Conservation (phyloP, 2,329 filamentous ascomycete species). For the Aspergillus costaricaensis region DNA sequence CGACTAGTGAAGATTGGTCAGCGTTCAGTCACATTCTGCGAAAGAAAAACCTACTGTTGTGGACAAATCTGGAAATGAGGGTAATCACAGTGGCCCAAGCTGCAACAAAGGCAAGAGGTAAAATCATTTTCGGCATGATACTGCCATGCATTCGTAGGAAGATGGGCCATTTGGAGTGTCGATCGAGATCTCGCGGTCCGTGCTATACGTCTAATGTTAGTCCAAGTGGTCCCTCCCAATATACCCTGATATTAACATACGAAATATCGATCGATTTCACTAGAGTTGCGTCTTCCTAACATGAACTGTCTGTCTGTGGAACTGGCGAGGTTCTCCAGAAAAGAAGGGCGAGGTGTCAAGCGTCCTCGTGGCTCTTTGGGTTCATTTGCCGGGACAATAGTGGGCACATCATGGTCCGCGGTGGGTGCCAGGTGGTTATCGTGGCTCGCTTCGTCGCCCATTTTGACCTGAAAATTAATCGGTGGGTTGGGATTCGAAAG, state of each 20-base stretch:
- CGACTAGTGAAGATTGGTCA: constrained; percentile 39
- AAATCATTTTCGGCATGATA: constrained; percentile 71
- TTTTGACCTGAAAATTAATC: neutral
- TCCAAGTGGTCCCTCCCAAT: neutral
- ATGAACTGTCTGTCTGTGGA: constrained; percentile 36
- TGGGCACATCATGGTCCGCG: neutral
- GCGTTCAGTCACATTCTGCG: neutral
- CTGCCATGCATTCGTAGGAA: constrained; percentile 76
- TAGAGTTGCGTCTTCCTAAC: constrained; percentile 31
- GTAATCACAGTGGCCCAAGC: constrained; percentile 69
- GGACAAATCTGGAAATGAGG: constrained; percentile 52
- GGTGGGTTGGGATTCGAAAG: neutral
- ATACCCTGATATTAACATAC: constrained; percentile 36
- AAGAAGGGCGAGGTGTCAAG: constrained; percentile 37
- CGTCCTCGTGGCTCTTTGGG: constrained; percentile 22
- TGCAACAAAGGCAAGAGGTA: constrained; percentile 65
- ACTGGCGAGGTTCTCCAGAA: constrained; percentile 34
- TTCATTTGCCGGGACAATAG: constrained; percentile 16
- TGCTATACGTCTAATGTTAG: constrained; percentile 20
- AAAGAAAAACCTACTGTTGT: constrained; percentile 35
- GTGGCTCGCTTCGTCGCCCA: constrained; percentile 2
- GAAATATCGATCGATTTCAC: constrained; percentile 64
- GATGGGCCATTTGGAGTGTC: constrained; percentile 75
- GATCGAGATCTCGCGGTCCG: constrained; percentile 66
- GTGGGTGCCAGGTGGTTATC: neutral